Percentiles rank a stretch among this genome's conserved stretches.
phyloP scores from a whole-genome alignment of 1,139 yeast species.

The Scheffersomyces stambukii region DNA sequence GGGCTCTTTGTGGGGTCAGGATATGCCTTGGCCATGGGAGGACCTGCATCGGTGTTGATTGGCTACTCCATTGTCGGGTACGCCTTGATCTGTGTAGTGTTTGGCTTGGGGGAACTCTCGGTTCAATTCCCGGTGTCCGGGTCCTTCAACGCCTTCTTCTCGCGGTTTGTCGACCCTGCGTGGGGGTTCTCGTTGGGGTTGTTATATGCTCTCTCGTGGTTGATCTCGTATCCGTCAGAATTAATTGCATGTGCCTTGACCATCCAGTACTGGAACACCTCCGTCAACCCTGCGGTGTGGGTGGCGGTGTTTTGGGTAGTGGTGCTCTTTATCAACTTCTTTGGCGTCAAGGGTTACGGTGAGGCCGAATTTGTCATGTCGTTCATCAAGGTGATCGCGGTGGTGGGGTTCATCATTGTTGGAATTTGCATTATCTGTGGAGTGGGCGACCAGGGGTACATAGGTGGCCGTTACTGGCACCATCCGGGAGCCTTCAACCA shows the following conservation, averaged over 20 bases:
- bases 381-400: constrained; percentile 39
- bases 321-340: constrained; percentile 34
- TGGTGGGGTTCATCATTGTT: constrained; percentile 38
- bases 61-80: constrained; percentile 43
- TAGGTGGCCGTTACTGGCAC: constrained; percentile 40
- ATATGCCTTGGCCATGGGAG: constrained; percentile 59
- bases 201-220: constrained; percentile 40
- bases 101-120: constrained; percentile 59
- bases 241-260: constrained; percentile 44
- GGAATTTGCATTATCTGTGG: constrained; percentile 41
- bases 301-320: constrained; percentile 37
- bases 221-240: constrained; percentile 41
- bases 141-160: constrained; percentile 52
- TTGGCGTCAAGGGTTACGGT: constrained; percentile 45
- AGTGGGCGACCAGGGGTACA: constrained; percentile 37
- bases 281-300: constrained; percentile 41
- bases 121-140: constrained; percentile 62
- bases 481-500: constrained; percentile 47
- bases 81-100: constrained; percentile 49
- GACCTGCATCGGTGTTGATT: constrained; percentile 63
- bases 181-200: constrained; percentile 53
- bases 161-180: constrained; percentile 59
- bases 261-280: constrained; percentile 35
- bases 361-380: constrained; percentile 42
- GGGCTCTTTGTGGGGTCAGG: constrained; percentile 69